phyloP scores from a whole-genome alignment of 495 filamentous ascomycete species.

The Hypoxylon crocopeplum region DNA sequence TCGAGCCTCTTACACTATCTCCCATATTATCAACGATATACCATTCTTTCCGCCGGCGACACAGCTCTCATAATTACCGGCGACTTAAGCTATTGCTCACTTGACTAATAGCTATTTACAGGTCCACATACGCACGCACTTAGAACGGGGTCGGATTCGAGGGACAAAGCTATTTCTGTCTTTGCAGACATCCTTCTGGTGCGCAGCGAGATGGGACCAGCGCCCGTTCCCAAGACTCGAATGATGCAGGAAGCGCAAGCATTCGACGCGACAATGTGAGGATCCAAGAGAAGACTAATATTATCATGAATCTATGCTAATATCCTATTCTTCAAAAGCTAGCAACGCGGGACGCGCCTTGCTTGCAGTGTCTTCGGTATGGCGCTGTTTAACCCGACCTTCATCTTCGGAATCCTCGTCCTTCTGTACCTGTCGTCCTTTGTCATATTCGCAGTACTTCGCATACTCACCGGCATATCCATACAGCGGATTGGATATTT shows the following conservation, averaged over 20 bases:
- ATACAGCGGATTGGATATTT: slow-evolving; percentile 95
- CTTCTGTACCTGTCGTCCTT: slow-evolving; percentile 91
- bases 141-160: background rate
- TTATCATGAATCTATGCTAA: slow-evolving; percentile 14
- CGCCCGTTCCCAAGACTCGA: slow-evolving; percentile 21
- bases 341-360: slow-evolving; percentile 39
- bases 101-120: slow-evolving; percentile 5
- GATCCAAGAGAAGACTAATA: background rate
- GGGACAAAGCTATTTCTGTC: slow-evolving; percentile 22
- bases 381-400: slow-evolving; percentile 70
- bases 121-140: slow-evolving; percentile 10
- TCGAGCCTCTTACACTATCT: background rate
- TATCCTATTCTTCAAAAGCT: slow-evolving; percentile 14
- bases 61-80: slow-evolving; percentile 4
- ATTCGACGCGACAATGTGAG: slow-evolving; percentile 33
- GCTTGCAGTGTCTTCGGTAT: slow-evolving; percentile 41
- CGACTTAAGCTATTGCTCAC: slow-evolving; percentile 6
- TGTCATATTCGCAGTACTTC: slow-evolving; percentile 89
- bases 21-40: slow-evolving; percentile 16
- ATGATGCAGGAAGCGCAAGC: slow-evolving; percentile 37
- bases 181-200: background rate
- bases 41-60: slow-evolving; percentile 2
- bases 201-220: slow-evolving; percentile 27
- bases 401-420: slow-evolving; percentile 81
- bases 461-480: slow-evolving; percentile 90